phyloP scores from a whole-genome alignment of 345 rosid genomes.

The Dovyalis caffra region DNA sequence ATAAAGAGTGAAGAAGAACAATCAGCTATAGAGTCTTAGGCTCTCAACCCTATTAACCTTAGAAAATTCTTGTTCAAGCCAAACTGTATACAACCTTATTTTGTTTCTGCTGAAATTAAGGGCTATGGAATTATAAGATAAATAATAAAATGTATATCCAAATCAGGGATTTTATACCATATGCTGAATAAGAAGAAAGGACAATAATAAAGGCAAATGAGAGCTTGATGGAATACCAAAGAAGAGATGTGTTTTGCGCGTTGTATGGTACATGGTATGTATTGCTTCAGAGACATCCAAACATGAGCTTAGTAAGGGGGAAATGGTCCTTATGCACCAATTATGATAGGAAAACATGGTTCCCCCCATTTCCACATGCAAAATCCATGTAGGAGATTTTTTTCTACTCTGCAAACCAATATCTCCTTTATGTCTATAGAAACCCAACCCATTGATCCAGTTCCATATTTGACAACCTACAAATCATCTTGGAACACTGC shows the following conservation, averaged over 20 bases:
- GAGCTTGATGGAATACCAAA: constrained; percentile 38
- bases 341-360: too few relatives aligned
- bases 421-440: too few relatives aligned
- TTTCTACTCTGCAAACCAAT: too few relatives aligned
- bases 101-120: background rate
- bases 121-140: background rate
- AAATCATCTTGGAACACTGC: too few relatives aligned
- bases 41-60: constrained; percentile 37
- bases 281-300: too few relatives aligned
- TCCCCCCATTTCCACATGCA: too few relatives aligned
- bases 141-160: background rate
- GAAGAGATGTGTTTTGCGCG: constrained; percentile 35
- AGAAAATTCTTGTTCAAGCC: constrained; percentile 32
- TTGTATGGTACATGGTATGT: constrained; percentile 29
- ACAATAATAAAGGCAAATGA: constrained; percentile 37
- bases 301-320: too few relatives aligned
- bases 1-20: constrained; percentile 35
- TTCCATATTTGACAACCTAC: too few relatives aligned
- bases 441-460: too few relatives aligned
- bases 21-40: constrained; percentile 42
- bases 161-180: constrained; percentile 16
- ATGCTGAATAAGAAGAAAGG: constrained; percentile 43
- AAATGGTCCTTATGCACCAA: too few relatives aligned
- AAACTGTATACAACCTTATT: background rate
- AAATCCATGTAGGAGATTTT: too few relatives aligned